Evolutionary conservation across 176 grass and related monocot genomes (phyloP).

Genomic region (Aegilops sharonensis): DNA sequence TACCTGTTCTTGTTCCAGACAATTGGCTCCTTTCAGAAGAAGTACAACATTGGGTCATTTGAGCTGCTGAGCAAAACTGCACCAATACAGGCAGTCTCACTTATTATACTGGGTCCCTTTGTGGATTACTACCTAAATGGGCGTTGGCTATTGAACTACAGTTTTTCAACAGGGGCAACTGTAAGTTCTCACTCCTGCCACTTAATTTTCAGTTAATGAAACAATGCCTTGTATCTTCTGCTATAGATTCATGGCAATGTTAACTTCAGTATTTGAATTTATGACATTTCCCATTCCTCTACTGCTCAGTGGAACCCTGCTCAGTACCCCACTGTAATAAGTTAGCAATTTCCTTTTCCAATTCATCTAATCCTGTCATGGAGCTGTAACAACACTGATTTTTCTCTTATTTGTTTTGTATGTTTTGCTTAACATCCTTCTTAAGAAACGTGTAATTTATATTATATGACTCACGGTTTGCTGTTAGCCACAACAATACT

Average conservation of each 20-base stretch:
- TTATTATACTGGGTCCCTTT: constrained; percentile 83
- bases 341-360: not conserved
- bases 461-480: not conserved
- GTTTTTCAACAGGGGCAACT: constrained; percentile 74
- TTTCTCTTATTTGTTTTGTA: not conserved
- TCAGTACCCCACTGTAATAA: not conserved
- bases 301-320: not conserved
- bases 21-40: constrained; percentile 90
- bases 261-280: not conserved
- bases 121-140: constrained; percentile 85
- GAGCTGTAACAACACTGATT: not conserved
- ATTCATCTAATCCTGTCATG: not conserved
- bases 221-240: constrained; percentile 9
- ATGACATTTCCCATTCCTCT: not conserved
- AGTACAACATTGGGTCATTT: constrained; percentile 97
- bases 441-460: not conserved
- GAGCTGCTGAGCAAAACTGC: constrained; percentile 88
- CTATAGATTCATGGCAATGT: not conserved
- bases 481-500: not conserved
- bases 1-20: constrained; percentile 54
- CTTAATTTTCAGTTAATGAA: constrained; percentile 2
- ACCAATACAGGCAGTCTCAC: constrained; percentile 83
- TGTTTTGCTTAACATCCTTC: not conserved
- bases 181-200: constrained; percentile 53
- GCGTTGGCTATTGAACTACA: constrained; percentile 63